Percentiles rank a stretch among this genome's conserved stretches.
phyloP scores from a whole-genome alignment of 306 rosid genomes.

The Vigna angularis region DNA sequence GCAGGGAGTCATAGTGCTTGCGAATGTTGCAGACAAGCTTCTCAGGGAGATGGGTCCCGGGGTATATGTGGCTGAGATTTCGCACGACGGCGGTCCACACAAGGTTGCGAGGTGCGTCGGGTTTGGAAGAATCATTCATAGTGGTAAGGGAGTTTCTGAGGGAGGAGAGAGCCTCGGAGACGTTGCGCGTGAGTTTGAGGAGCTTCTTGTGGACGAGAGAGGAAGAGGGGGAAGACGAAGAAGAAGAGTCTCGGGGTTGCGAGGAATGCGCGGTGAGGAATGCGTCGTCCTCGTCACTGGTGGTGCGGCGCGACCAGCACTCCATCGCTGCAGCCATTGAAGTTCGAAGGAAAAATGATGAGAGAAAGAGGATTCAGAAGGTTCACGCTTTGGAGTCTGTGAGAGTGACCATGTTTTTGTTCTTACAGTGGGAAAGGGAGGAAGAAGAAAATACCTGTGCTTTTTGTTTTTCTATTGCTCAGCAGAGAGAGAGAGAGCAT shows the following conservation, averaged over 20 bases:
- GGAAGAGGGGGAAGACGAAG: neutral
- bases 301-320: conserved; percentile 87
- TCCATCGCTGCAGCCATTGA: conserved; percentile 82
- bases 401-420: neutral
- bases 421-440: neutral
- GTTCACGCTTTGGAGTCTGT: neutral
- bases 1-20: conserved; percentile 87
- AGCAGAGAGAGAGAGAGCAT: no score
- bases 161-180: conserved; percentile 79
- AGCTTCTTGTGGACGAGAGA: conserved; percentile 81
- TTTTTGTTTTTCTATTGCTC: no score
- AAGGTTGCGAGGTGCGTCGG: conserved; percentile 43
- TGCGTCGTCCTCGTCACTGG: conserved; percentile 70
- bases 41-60: conserved; percentile 93
- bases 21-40: conserved; percentile 85
- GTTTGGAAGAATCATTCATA: conserved; percentile 43
- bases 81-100: conserved; percentile 33
- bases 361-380: neutral
- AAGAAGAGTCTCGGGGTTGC: conserved; percentile 61
- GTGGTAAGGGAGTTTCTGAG: conserved; percentile 69
- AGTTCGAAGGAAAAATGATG: neutral
- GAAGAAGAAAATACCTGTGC: no score
- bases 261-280: conserved; percentile 49
- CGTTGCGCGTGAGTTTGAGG: conserved; percentile 76
- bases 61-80: conserved; percentile 81